These are phyloP conservation scores for Prosopis cineraria DNA, from an alignment of 306 rosid species.

Conservation along the genomic window DNA sequence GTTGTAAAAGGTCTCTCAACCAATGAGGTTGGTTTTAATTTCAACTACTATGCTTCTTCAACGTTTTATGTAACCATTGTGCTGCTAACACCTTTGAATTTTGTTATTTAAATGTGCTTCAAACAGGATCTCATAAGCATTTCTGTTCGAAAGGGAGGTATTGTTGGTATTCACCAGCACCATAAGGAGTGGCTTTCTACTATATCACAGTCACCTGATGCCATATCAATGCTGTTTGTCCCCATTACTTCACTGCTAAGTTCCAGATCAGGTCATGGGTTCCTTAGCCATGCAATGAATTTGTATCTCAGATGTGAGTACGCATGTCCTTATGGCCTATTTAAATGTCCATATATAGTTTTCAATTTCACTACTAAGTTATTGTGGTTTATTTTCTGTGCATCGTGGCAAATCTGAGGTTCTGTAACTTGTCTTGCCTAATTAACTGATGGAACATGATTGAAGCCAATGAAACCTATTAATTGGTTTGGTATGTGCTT, in stretches of 20 bases:
- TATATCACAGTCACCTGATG: conserved; percentile 57
- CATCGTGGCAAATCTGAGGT: background rate
- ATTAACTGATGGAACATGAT: background rate
- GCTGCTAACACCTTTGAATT: background rate
- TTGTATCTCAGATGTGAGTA: conserved; percentile 65
- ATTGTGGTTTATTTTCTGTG: conserved; percentile 1
- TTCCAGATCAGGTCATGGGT: conserved; percentile 54
- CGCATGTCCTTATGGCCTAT: background rate
- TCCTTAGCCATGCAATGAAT: conserved; percentile 59
- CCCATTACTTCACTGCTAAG: conserved; percentile 62
- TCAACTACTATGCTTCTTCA: background rate
- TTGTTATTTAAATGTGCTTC: background rate
- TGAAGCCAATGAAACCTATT: background rate
- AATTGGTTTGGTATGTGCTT: background rate
- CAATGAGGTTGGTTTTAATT: conserved; percentile 49
- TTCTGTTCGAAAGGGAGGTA: conserved; percentile 58
- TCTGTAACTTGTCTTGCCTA: background rate
- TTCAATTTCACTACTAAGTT: background rate
- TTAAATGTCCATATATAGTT: background rate
- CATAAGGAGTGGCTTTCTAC: conserved; percentile 70
- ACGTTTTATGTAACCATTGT: background rate
- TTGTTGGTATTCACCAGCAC: conserved; percentile 44
- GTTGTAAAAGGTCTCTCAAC: conserved; percentile 37
- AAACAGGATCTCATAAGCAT: conserved; percentile 48
- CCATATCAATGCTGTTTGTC: conserved; percentile 58